phyloP scores from a whole-genome alignment of 495 filamentous ascomycete genomes.

The Bryoglossum gracile region DNA sequence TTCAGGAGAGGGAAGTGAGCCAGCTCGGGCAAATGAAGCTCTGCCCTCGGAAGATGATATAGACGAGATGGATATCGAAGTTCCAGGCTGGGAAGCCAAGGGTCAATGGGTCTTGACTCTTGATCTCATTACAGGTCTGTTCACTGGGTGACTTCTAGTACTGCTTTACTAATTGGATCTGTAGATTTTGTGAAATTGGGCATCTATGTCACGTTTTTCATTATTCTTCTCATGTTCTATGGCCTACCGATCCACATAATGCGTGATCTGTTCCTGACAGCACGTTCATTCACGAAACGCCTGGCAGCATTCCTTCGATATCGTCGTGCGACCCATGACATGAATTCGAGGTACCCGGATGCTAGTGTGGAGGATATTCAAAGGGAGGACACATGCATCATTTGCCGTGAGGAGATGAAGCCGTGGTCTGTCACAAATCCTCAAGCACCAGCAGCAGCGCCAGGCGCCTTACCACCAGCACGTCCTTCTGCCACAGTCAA shows the following conservation, averaged over 20 bases:
- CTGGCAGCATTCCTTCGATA: constrained; percentile 84
- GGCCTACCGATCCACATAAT: constrained; percentile 95
- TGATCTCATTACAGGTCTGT: constrained; percentile 72
- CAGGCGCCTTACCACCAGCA: constrained; percentile 30
- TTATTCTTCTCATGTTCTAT: constrained; percentile 86
- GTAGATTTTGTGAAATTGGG: constrained; percentile 83
- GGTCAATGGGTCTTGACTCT: constrained; percentile 87
- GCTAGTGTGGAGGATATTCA: constrained; percentile 79
- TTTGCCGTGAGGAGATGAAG: constrained; percentile 93
- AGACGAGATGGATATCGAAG: constrained; percentile 88
- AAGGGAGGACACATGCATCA: constrained; percentile 90
- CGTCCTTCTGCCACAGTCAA: constrained; percentile 44
- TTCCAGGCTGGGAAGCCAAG: constrained; percentile 95
- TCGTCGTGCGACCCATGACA: constrained; percentile 79
- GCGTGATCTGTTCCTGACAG: constrained; percentile 87
- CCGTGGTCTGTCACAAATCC: constrained; percentile 50
- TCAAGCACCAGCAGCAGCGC: constrained; percentile 26
- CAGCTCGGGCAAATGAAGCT: constrained; percentile 18
- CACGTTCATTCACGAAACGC: constrained; percentile 81
- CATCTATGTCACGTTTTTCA: constrained; percentile 87
- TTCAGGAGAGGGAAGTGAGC: constrained; percentile 30
- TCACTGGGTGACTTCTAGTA: too few species aligned
- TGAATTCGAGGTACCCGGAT: constrained; percentile 88
- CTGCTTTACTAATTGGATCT: constrained; percentile 18
- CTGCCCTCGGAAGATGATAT: constrained; percentile 67